Base-by-base conservation (phyloP, 805 yeast genomes). In the Starmerella stigmatis region DNA sequence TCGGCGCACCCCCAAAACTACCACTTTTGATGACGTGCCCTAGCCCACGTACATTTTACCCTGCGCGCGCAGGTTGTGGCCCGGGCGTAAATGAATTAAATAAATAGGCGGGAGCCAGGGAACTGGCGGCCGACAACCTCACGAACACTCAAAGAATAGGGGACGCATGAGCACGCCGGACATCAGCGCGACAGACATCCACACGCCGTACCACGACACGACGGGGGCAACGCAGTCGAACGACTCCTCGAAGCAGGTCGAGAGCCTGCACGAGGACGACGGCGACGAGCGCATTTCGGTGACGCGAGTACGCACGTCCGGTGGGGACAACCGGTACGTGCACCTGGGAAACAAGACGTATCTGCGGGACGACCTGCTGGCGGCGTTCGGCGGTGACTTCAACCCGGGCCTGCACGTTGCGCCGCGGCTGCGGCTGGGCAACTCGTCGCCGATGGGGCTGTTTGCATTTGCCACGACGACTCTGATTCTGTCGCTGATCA, bases 371-470 rank as follows among this genome's bases (percentile, higher is more conserved):
- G 68, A 68, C 20, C 71, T 81, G 49, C 60, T 75, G 54, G 68
- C 67, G 29, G 86, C 84, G 2, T 78, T 78, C 57, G 85, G 81
- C 16, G 84, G 83, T 57, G 60, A 59, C 27, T 60, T 73, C 53
- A 68, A 69, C 55, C 69, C 71, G 12, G 70, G 68, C 13, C 46
- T 51, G 22, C 32, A 23, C 22, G 69, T 72, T 12, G 61, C 66
- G 46, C 70, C 78, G 9, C 50, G 43, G 16, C 74, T 17, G 70
- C 71, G 70, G 49, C 68, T 78, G 50, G 84, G 76, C 25, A 76
- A 75, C 55, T 79, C 83, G 17, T 79, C 79, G 19, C 81, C 84
- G 7, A 62, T 78, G 44, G 84, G 84, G 7, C 58, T 78, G 36
- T 63, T 70, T 32, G 79, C 75, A 0, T 78, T 78, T 56, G 79